Conservation (phyloP, 352 stramenopile genomes). For the Globisporangium nunn region DNA sequence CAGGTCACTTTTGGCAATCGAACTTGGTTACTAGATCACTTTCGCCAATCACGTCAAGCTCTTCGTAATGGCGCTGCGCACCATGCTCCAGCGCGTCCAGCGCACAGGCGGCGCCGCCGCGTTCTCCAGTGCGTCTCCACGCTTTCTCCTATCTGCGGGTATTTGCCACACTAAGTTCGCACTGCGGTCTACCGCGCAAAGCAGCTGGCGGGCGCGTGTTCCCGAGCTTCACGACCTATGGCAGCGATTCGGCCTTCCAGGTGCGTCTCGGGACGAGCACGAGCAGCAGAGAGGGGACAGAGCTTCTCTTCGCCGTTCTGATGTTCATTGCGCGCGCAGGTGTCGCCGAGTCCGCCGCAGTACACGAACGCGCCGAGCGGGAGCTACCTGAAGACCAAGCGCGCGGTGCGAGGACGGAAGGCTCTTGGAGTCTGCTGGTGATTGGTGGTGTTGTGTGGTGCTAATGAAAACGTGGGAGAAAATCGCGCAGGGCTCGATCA, state of each 20-base stretch:
- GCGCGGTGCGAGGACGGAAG: slow-evolving; percentile 24
- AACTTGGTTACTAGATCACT: too few relatives aligned
- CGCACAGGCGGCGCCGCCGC: slow-evolving; percentile 6
- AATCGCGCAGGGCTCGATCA: slow-evolving; percentile 52
- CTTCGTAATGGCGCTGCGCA: slow-evolving; percentile 18
- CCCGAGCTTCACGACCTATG: slow-evolving; percentile 68
- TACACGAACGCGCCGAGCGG: slow-evolving; percentile 44
- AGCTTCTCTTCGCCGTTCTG: neutral
- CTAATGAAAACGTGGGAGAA: neutral
- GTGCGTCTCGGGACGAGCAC: slow-evolving; percentile 5
- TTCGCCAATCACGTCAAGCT: too few relatives aligned
- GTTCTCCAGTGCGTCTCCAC: slow-evolving; percentile 22
- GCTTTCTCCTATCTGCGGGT: too few relatives aligned
- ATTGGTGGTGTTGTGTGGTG: neutral
- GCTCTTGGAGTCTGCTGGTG: neutral
- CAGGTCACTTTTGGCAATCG: slow-evolving; percentile 3
- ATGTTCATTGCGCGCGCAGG: slow-evolving; percentile 11
- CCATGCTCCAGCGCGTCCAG: slow-evolving; percentile 20
- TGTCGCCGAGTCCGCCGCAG: slow-evolving; percentile 52
- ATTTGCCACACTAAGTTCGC: neutral
- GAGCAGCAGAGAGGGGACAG: neutral
- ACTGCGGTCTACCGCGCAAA: neutral
- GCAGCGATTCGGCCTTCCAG: slow-evolving; percentile 70
- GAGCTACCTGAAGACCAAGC: slow-evolving; percentile 81
- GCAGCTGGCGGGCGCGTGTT: slow-evolving; percentile 57